These are phyloP conservation scores for Wallacemonas sp. DNA, from an alignment of 208 protist species.

Conservation along the genomic window DNA sequence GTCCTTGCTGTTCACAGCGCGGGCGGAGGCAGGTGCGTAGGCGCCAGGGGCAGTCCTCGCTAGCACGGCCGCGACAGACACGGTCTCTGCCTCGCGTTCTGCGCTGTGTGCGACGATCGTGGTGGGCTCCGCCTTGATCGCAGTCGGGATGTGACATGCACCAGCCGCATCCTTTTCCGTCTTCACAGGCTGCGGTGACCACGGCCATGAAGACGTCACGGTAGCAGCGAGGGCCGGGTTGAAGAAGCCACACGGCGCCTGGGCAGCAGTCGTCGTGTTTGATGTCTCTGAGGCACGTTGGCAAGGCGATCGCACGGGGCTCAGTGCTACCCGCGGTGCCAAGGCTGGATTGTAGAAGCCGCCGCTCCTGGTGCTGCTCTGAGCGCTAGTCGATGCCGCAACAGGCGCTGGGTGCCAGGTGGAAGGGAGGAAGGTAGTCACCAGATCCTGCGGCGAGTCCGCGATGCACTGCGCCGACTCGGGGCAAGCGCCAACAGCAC, in stretches of 20 bases:
- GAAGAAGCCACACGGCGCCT: not conserved
- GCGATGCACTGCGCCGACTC: not conserved
- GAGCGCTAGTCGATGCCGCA: not conserved
- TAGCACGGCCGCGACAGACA: not conserved
- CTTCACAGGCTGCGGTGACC: too few species aligned
- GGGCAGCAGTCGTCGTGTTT: not conserved
- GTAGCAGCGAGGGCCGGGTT: not conserved
- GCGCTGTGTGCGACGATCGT: not conserved
- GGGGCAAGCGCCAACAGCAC: not conserved
- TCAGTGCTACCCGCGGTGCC: too few species aligned
- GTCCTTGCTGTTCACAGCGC: not conserved
- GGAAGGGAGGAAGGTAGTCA: not conserved
- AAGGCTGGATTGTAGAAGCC: not conserved
- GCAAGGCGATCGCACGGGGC: too few species aligned
- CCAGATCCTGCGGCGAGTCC: not conserved
- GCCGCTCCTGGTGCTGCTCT: not conserved
- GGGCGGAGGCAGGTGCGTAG: constrained; percentile 10
- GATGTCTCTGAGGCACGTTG: too few species aligned
- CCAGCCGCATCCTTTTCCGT: not conserved
- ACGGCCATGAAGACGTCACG: too few species aligned
- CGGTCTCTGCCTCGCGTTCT: not conserved
- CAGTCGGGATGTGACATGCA: not conserved
- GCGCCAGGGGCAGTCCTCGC: not conserved
- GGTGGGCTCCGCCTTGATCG: not conserved
- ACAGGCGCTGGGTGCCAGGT: not conserved